Percentiles rank a stretch among this genome's conserved stretches.
These are phyloP conservation scores for Nicotiana obtusifolia DNA, from an alignment of 257 asterid species.

Conservation along the genomic window DNA sequence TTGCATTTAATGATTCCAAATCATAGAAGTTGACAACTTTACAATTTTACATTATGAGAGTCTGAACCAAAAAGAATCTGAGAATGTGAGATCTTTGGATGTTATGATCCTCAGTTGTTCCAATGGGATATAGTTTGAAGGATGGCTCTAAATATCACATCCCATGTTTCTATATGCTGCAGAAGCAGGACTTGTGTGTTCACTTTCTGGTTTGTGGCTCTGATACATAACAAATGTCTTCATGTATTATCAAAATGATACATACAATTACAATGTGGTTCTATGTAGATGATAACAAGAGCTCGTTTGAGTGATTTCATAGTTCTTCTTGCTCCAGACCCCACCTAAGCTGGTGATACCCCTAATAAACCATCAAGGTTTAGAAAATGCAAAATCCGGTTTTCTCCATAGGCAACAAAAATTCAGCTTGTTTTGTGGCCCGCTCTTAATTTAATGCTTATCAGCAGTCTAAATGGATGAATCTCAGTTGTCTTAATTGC, in stretches of 20 bases:
- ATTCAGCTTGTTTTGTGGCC: background rate
- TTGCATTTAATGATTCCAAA: background rate
- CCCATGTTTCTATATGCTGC: background rate
- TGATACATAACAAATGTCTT: background rate
- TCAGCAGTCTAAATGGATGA: background rate
- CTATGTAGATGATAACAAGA: background rate
- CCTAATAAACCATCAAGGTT: background rate
- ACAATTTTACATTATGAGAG: background rate
- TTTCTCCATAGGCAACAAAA: background rate
- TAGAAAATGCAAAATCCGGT: background rate
- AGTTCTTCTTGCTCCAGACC: background rate
- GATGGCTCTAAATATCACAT: background rate
- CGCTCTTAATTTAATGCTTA: background rate
- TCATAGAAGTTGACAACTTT: background rate
- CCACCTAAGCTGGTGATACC: background rate
- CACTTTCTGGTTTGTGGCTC: background rate
- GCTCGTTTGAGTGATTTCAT: background rate
- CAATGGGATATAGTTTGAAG: background rate
- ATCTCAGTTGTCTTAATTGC: background rate
- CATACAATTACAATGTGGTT: background rate
- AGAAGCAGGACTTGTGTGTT: background rate
- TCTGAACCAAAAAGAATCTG: background rate
- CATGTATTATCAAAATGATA: background rate
- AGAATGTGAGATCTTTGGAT: slow-evolving; percentile 1
- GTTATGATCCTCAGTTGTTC: background rate